Evolutionary conservation across 352 stramenopile genomes (phyloP).

Genomic region (Phytophthora aleatoria): DNA sequence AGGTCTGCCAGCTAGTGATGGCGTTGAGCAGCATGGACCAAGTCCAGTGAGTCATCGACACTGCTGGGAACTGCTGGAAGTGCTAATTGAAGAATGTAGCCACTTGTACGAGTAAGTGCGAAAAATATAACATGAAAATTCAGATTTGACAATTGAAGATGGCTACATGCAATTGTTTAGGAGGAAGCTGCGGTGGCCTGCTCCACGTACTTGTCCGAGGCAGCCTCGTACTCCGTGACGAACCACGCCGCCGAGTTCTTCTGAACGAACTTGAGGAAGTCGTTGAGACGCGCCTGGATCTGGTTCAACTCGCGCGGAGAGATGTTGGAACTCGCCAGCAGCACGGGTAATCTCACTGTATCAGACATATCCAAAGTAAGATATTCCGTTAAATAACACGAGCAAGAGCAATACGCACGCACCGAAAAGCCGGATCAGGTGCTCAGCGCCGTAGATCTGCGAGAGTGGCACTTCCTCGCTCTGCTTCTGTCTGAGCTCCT

Average conservation of each 20-base stretch:
- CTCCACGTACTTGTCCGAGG: conserved; percentile 61
- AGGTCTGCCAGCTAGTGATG: conserved; percentile 34
- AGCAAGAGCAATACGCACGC: conserved; percentile 24
- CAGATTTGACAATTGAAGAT: conserved; percentile 4
- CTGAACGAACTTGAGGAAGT: conserved; percentile 86
- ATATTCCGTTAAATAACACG: background rate
- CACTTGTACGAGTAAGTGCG: background rate
- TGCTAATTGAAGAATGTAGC: conserved; percentile 7
- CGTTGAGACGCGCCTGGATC: conserved; percentile 77
- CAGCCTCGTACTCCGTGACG: conserved; percentile 66
- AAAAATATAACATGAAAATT: conserved; percentile 3
- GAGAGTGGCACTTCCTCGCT: conserved; percentile 62
- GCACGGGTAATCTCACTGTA: conserved; percentile 80
- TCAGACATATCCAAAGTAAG: background rate
- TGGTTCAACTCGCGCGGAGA: conserved; percentile 58
- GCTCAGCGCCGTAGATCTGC: conserved; percentile 93
- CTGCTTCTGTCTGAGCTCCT: conserved; percentile 70
- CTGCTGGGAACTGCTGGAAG: background rate
- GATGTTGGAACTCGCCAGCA: conserved; percentile 68
- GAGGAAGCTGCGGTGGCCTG: conserved; percentile 32
- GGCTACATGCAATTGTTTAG: conserved; percentile 19
- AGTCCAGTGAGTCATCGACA: conserved; percentile 21
- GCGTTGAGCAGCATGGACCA: conserved; percentile 19
- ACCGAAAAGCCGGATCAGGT: conserved; percentile 91
- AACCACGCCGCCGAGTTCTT: conserved; percentile 78